Conservation (phyloP, 495 filamentous ascomycete species). For the Penicillium pulvis region DNA sequence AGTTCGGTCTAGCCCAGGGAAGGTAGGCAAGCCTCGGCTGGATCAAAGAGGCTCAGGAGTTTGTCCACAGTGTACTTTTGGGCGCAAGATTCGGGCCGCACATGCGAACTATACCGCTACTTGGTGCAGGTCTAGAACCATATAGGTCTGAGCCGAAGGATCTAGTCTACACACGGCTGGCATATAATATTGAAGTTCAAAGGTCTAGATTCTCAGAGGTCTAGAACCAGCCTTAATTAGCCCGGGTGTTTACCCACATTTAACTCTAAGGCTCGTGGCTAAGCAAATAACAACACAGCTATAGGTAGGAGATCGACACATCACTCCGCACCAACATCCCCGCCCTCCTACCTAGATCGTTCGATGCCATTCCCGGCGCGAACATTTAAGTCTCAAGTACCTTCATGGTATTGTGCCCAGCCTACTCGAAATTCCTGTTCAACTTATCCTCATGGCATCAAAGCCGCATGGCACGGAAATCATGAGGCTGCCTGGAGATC, state of each 20-base stretch:
- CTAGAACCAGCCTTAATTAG: background rate
- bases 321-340: too few relatives aligned
- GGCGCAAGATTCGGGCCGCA: background rate
- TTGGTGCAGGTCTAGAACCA: background rate
- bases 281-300: too few relatives aligned
- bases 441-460: background rate
- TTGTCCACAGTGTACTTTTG: background rate
- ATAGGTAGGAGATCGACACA: too few relatives aligned
- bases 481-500: background rate
- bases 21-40: too few relatives aligned
- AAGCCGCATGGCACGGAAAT: background rate
- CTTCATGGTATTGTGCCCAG: too few relatives aligned
- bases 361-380: too few relatives aligned
- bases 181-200: background rate
- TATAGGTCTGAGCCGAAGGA: background rate
- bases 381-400: background rate
- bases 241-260: constrained; percentile 1
- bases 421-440: too few relatives aligned
- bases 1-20: background rate
- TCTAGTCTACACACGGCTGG: background rate
- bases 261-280: too few relatives aligned
- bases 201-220: background rate
- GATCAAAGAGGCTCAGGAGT: background rate
- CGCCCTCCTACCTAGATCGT: too few relatives aligned
- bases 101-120: background rate